Conservation (phyloP, 352 stramenopile genomes). For the Globisporangium recalcitrans region DNA sequence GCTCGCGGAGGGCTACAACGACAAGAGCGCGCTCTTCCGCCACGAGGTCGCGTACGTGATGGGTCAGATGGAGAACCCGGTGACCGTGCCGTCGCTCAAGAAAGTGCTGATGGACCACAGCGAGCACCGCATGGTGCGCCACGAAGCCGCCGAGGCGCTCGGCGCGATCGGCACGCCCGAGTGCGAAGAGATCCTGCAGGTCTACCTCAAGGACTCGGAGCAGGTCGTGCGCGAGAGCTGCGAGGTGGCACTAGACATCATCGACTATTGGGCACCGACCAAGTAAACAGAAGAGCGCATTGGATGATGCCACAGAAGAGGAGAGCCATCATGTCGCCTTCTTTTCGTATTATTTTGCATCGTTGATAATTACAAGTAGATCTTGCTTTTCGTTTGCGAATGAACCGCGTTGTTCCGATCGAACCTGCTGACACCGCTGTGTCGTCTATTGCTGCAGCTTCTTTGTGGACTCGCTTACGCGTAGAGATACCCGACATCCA, state of each 20-base stretch:
- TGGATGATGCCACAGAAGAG: not conserved
- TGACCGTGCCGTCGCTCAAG: slow-evolving; percentile 85
- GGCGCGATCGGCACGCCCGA: slow-evolving; percentile 93
- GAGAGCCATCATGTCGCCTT: not conserved
- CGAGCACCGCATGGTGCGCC: slow-evolving; percentile 97
- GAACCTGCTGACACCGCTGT: too few relatives aligned
- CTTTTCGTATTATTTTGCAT: slow-evolving; percentile 9
- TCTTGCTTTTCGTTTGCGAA: not conserved
- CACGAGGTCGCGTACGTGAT: slow-evolving; percentile 94
- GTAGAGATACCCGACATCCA: slow-evolving; percentile 58
- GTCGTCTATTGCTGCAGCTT: too few relatives aligned
- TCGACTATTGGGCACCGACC: slow-evolving; percentile 92
- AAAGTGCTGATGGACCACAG: slow-evolving; percentile 81
- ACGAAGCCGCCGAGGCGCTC: slow-evolving; percentile 96
- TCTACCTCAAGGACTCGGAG: slow-evolving; percentile 66
- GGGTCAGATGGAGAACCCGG: slow-evolving; percentile 90
- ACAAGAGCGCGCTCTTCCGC: slow-evolving; percentile 82
- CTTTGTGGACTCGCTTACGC: slow-evolving; percentile 14
- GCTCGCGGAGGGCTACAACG: slow-evolving; percentile 66
- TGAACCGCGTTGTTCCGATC: too few relatives aligned
- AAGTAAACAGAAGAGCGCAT: slow-evolving; percentile 24
- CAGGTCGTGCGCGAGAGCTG: slow-evolving; percentile 94
- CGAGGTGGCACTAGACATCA: slow-evolving; percentile 94
- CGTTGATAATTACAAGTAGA: slow-evolving; percentile 5
- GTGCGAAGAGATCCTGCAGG: slow-evolving; percentile 86